Base-by-base conservation (phyloP, 2,329 filamentous ascomycete genomes). In the Xylaria arbuscula region DNA sequence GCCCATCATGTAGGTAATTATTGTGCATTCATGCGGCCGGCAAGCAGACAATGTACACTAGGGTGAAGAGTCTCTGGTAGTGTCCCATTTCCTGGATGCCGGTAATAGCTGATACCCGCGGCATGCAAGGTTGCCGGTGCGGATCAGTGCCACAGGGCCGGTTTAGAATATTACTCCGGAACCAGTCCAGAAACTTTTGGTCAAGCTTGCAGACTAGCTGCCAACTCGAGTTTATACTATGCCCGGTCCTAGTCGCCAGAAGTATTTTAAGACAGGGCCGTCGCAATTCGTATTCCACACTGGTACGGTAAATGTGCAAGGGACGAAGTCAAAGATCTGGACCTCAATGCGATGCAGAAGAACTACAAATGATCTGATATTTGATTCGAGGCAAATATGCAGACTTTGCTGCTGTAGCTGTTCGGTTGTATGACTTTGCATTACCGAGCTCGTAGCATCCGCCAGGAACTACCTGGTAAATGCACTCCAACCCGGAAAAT, bases 81-180 rank as follows among this genome's bases (percentile, higher is more conserved):
- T 36, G 60, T 68, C 60, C 53, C 61, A 50, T 64, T 64, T 34
- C 32, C 58, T 54, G 48, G 66, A 42, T 54, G 55, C 58, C 54
- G 67, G 59, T 57, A 63, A 62, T 62, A 28, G 34, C 24, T 50
- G 47, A 54, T 22, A 58, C 38, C 48, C 62, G 53, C 34, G 50
- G 66, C 42, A 68, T 65, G 65, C 56, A 51, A 40, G 65, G 65
- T 48, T 65, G 62, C 66, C 62, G 67, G 54, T 54, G 64, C 54
- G 63, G 59, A 64, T 58, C 54, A 62, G 42, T 47, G 64, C 59
- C 55, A 56, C 60, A 36, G 40, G 40, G 67, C 53, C 56, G 53
- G 63, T 66, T 50, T 47, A 45, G 24, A 42, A 28, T 48, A 10
- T 54, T 57, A 66, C 36, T 62, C 53, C n/a, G 34, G 24, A 19